Evolutionary conservation across 2,329 filamentous ascomycete species (phyloP).

Genomic region (Aureobasidium uvarum): DNA sequence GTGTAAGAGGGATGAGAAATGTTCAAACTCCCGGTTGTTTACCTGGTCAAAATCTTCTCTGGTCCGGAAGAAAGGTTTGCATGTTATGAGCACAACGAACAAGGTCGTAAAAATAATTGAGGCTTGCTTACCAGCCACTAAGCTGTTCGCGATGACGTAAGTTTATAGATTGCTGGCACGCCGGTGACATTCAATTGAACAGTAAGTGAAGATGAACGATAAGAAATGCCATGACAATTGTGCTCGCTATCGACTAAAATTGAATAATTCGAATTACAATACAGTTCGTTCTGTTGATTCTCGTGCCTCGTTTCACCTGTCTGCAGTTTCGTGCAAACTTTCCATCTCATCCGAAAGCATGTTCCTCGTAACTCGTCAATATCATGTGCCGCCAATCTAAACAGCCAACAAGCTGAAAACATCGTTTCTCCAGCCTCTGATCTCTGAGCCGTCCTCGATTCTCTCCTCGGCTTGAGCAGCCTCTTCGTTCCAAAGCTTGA

Average conservation of each 20-base stretch:
- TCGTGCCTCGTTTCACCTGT: neutral
- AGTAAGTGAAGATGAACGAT: no score
- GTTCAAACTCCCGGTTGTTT: neutral
- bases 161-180: neutral
- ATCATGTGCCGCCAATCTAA: neutral
- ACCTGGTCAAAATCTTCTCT: neutral
- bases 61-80: neutral
- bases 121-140: slow-evolving; percentile 11
- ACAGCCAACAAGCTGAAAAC: slow-evolving; percentile 61
- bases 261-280: neutral
- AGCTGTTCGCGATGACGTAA: slow-evolving; percentile 4
- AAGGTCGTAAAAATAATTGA: slow-evolving; percentile 10
- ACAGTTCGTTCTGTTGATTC: slow-evolving; percentile 4
- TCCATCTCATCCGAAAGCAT: slow-evolving; percentile 7
- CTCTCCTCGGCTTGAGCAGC: slow-evolving; percentile 66
- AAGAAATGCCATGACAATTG: neutral
- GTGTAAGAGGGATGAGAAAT: neutral
- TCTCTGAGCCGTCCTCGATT: slow-evolving; percentile 66
- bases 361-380: slow-evolving; percentile 12
- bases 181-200: neutral
- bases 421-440: slow-evolving; percentile 76
- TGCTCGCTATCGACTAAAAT: neutral
- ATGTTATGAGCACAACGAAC: neutral
- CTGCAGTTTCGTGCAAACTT: neutral
- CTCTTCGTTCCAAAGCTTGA: slow-evolving; percentile 86